Base-by-base conservation (phyloP, 2,329 filamentous ascomycete genomes). In the Stachybotrys echinatus region DNA sequence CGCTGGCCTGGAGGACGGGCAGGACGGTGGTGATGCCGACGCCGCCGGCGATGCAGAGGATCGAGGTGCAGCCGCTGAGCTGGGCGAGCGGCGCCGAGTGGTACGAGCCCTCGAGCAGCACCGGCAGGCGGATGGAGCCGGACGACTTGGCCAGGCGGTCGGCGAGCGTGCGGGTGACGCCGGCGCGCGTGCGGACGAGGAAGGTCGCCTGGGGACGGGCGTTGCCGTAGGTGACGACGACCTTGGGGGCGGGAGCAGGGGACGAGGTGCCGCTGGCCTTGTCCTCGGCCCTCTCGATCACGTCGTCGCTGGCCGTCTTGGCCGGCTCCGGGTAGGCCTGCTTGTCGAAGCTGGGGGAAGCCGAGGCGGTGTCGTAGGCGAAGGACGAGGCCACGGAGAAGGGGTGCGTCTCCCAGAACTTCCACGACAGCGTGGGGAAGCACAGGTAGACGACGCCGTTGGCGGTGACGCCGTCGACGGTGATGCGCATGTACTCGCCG, bases 331-430 rank as follows among this genome's bases (percentile, higher is more conserved):
- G 5, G 23, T 37, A 19, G 19, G 23, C 44, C 4, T 46, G 17
- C 27, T 34, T 34, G 10, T 34, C 27, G 27, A 34, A 34, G 5
- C 27, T 14, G 27, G 5, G 27, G 27, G 27, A 45, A 21, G 22
- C n/a, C 27, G 27, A 14, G 27, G 10, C 14, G 27, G 14, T 14
- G n/a, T 42, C 43, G 20, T 34, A 27, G 2, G 47, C 40, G 12
- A 37, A 31, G n/a, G 52, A 52, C 0, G 39, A 43, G 19, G 55
- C 56, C 7, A 68, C 61, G 0, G 65, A 69, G 47, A 70, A 67
- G 5, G 68, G 67, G 42, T 70, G 67, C 19, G 54, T 67, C 44
- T 69, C 66, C 67, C 67, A 70, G 47, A 70, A 55, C 2, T 59
- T 53, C 66, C 68, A 68, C 34, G 58, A 55, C 12, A 70, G 48